phyloP scores from a whole-genome alignment of 768 basidiomycete genomes.

The Russula dissimulans region DNA sequence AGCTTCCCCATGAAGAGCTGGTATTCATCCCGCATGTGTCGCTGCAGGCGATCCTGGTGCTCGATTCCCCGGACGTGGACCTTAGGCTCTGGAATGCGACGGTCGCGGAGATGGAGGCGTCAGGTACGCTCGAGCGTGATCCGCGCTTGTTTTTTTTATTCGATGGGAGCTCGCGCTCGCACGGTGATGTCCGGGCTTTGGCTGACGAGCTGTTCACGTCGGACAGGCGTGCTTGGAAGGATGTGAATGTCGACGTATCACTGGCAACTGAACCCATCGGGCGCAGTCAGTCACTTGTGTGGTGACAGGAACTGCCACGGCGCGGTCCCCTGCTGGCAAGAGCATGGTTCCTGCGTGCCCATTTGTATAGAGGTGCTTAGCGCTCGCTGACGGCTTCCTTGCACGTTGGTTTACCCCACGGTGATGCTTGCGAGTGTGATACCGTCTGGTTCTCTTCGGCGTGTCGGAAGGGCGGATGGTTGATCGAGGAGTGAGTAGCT shows the following conservation, averaged over 20 bases:
- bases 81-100: conserved; percentile 16
- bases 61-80: conserved; percentile 18
- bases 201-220: background rate
- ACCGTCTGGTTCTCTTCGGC: background rate
- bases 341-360: conserved; percentile 7
- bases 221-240: conserved; percentile 1
- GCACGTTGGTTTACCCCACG: background rate
- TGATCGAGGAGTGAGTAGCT: background rate
- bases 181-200: background rate
- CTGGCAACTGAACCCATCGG: no score
- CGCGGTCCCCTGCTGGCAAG: background rate
- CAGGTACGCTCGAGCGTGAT: conserved; percentile 2
- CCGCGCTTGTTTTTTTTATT: background rate
- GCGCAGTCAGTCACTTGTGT: no score
- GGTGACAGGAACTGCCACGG: background rate
- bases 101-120: conserved; percentile 19
- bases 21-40: conserved; percentile 7
- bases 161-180: background rate
- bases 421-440: background rate
- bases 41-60: conserved; percentile 18
- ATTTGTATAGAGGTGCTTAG: background rate
- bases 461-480: background rate
- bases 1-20: conserved; percentile 2
- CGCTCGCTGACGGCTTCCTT: background rate
- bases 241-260: background rate